These are phyloP conservation scores for Stephanodiscus triporus DNA, from an alignment of 108 stramenopile genomes.

Conservation along the genomic window DNA sequence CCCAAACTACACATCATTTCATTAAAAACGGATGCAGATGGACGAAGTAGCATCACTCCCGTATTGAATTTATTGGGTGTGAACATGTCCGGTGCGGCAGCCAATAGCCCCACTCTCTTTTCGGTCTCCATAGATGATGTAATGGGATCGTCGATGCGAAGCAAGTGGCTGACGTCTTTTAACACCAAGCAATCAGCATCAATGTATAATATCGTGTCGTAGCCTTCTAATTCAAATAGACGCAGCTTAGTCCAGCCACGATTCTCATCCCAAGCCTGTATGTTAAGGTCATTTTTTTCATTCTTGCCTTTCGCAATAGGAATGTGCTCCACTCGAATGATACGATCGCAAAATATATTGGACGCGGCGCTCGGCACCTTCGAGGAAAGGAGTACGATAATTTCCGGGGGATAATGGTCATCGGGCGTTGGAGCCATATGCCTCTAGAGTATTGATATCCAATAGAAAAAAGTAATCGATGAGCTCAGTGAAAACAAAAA, in stretches of 20 bases:
- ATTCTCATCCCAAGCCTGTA: slow-evolving; percentile 42
- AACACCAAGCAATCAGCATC: slow-evolving; percentile 81
- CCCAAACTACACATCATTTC: slow-evolving; percentile 43
- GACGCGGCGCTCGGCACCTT: slow-evolving; percentile 29
- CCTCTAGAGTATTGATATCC: neutral
- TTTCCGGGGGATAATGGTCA: slow-evolving; percentile 47
- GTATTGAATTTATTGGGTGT: slow-evolving; percentile 90
- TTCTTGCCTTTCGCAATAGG: slow-evolving; percentile 9
- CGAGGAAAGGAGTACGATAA: slow-evolving; percentile 66
- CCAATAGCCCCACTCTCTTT: slow-evolving; percentile 66
- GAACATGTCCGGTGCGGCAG: slow-evolving; percentile 88
- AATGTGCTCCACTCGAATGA: slow-evolving; percentile 46
- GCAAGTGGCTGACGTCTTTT: slow-evolving; percentile 62
- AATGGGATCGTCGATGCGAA: slow-evolving; percentile 44
- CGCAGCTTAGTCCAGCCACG: slow-evolving; percentile 63
- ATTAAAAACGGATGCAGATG: slow-evolving; percentile 53
- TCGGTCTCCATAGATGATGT: slow-evolving; percentile 2
- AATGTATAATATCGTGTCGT: slow-evolving; percentile 80
- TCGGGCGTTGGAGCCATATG: slow-evolving; percentile 16
- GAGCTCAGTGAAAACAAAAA: neutral
- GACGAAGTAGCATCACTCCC: slow-evolving; percentile 88
- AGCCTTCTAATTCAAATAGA: slow-evolving; percentile 66
- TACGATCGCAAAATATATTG: slow-evolving; percentile 45
- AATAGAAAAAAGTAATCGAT: neutral
- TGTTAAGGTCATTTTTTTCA: slow-evolving; percentile 18